Conservation (phyloP, 176 grass and related monocot genomes). For the Hordeum marinum region DNA sequence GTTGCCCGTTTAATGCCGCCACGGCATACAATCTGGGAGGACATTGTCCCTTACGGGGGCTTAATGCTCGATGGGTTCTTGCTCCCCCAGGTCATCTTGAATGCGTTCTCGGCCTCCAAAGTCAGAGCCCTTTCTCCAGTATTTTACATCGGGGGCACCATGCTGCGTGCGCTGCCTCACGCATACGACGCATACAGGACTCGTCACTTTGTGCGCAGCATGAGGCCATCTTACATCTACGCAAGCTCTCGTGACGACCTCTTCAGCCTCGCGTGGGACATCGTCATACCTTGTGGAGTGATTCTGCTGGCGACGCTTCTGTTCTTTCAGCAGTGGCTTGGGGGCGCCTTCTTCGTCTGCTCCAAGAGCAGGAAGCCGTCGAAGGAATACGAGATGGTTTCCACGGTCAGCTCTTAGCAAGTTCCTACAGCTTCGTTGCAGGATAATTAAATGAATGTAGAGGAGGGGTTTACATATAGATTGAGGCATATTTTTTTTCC, state of each 20-base stretch:
- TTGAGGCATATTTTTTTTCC: neutral
- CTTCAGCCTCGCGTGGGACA: slow-evolving; percentile 64
- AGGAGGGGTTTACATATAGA: neutral
- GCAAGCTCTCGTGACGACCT: slow-evolving; percentile 52
- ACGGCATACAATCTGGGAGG: slow-evolving; percentile 50
- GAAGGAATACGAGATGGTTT: slow-evolving; percentile 58
- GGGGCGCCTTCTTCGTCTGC: slow-evolving; percentile 63
- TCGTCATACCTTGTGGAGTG: slow-evolving; percentile 62
- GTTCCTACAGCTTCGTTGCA: neutral
- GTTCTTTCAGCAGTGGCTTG: slow-evolving; percentile 56
- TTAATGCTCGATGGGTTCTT: slow-evolving; percentile 72
- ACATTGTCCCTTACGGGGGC: slow-evolving; percentile 57
- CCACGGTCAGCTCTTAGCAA: slow-evolving; percentile 38
- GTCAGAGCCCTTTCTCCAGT: slow-evolving; percentile 43
- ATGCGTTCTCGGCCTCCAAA: slow-evolving; percentile 58
- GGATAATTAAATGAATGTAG: neutral
- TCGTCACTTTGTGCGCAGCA: slow-evolving; percentile 22
- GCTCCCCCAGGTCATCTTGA: slow-evolving; percentile 75
- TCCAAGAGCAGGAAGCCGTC: slow-evolving; percentile 22
- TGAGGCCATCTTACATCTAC: slow-evolving; percentile 58
- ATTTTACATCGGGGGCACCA: slow-evolving; percentile 70
- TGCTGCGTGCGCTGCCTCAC: slow-evolving; percentile 58
- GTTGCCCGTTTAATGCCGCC: neutral
- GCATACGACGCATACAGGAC: slow-evolving; percentile 66
- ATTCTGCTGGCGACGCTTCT: slow-evolving; percentile 28